Percentiles rank a stretch among this genome's conserved stretches.
phyloP scores from a whole-genome alignment of 805 yeast genomes.

The Phaffomyces thermotolerans region DNA sequence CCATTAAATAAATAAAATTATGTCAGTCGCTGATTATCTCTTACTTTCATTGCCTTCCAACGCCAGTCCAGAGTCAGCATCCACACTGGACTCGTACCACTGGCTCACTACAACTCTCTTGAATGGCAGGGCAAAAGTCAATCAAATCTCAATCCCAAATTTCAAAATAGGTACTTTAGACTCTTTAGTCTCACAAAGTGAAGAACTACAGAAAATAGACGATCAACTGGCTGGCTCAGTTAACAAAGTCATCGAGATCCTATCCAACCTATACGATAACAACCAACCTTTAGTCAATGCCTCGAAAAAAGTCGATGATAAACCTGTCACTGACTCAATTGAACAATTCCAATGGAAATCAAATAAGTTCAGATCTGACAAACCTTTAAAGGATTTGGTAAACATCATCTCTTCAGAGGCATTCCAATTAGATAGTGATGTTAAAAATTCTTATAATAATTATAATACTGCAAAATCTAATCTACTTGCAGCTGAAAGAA shows the following conservation, averaged over 20 bases:
- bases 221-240: slow-evolving; percentile 65
- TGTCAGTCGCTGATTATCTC: slow-evolving; percentile 38
- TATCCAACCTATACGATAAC: slow-evolving; percentile 40
- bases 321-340: slow-evolving; percentile 54
- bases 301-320: slow-evolving; percentile 45
- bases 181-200: slow-evolving; percentile 82
- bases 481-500: slow-evolving; percentile 82
- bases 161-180: slow-evolving; percentile 95
- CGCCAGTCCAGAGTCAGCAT: slow-evolving; percentile 48
- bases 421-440: slow-evolving; percentile 75
- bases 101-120: slow-evolving; percentile 52
- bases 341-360: slow-evolving; percentile 83
- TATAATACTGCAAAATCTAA: slow-evolving; percentile 81
- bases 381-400: slow-evolving; percentile 71
- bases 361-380: slow-evolving; percentile 79
- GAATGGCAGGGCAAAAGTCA: slow-evolving; percentile 52
- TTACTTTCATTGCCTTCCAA: slow-evolving; percentile 49
- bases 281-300: slow-evolving; percentile 36
- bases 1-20: no score
- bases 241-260: slow-evolving; percentile 68
- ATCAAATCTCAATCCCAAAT: slow-evolving; percentile 59
- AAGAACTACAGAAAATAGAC: slow-evolving; percentile 80
- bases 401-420: slow-evolving; percentile 69
- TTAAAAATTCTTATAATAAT: slow-evolving; percentile 62
- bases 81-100: slow-evolving; percentile 32